Evolutionary conservation across 352 stramenopile genomes (phyloP).

Genomic region (Albugo candida): DNA sequence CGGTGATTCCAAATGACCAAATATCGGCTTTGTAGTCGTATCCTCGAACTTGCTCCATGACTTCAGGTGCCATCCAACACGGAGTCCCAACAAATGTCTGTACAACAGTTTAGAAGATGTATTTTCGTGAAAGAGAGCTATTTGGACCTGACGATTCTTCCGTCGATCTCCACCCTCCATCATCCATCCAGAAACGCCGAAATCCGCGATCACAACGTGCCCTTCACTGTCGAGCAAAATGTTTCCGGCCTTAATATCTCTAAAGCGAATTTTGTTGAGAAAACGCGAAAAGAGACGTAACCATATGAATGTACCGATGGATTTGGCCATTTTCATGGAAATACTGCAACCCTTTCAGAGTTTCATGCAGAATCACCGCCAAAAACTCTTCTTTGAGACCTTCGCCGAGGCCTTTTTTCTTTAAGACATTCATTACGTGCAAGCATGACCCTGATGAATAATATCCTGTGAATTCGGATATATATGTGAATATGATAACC

Average conservation of each 20-base stretch:
- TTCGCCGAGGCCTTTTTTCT: conserved; percentile 79
- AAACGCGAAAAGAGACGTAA: neutral
- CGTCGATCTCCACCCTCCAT: conserved; percentile 87
- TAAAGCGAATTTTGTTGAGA: conserved; percentile 2
- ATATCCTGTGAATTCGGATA: neutral
- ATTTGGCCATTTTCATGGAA: conserved; percentile 98
- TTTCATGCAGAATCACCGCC: conserved; percentile 93
- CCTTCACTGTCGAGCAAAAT: conserved; percentile 87
- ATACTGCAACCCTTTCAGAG: conserved; percentile 94
- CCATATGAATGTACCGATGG: conserved; percentile 42
- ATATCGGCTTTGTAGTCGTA: conserved; percentile 97
- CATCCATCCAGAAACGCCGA: conserved; percentile 97
- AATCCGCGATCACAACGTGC: conserved; percentile 95
- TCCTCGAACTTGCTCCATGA: conserved; percentile 82
- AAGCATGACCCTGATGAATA: conserved; percentile 76
- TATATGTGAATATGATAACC: conserved; percentile 12
- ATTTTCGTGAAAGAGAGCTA: neutral
- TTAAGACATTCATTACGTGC: conserved; percentile 90
- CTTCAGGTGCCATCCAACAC: conserved; percentile 90
- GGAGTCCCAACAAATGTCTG: conserved; percentile 98
- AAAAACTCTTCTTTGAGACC: conserved; percentile 90
- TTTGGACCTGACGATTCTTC: conserved; percentile 56
- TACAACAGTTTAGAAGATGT: neutral
- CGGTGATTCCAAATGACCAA: conserved; percentile 98
- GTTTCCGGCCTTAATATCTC: conserved; percentile 98